Evolutionary conservation across 352 stramenopile species (phyloP).

Genomic region (Globisporangium apiculatum): DNA sequence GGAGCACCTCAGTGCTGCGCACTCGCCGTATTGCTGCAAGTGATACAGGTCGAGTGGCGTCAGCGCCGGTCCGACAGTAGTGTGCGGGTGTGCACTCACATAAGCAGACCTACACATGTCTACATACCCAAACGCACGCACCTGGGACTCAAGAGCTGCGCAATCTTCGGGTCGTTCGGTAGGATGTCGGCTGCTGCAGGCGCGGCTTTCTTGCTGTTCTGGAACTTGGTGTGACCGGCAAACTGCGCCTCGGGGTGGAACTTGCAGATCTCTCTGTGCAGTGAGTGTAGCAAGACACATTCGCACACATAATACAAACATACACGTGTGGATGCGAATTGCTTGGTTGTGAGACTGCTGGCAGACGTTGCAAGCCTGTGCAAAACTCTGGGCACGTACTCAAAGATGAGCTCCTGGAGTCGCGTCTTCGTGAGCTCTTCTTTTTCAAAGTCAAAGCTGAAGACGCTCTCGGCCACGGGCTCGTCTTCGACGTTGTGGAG

Average conservation of each 20-base stretch:
- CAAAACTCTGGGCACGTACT: conserved; percentile 31
- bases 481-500: conserved; percentile 93
- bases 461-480: conserved; percentile 60
- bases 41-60: neutral
- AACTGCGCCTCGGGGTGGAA: conserved; percentile 56
- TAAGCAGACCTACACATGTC: too few relatives aligned
- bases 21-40: conserved; percentile 12
- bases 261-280: conserved; percentile 36
- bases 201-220: neutral
- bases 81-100: too few relatives aligned
- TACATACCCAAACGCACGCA: conserved; percentile 7
- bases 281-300: neutral
- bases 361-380: neutral
- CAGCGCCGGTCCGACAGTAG: too few relatives aligned
- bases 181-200: conserved; percentile 2
- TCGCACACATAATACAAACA: neutral
- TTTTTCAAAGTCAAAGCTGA: conserved; percentile 89
- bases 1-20: neutral
- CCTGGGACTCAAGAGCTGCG: conserved; percentile 51
- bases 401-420: conserved; percentile 84
- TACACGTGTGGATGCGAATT: too few relatives aligned
- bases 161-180: conserved; percentile 22
- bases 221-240: conserved; percentile 4
- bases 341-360: too few relatives aligned
- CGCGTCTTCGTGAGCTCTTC: conserved; percentile 74